Conservation (phyloP, 805 yeast species). For the Ogataea dorogensis region DNA sequence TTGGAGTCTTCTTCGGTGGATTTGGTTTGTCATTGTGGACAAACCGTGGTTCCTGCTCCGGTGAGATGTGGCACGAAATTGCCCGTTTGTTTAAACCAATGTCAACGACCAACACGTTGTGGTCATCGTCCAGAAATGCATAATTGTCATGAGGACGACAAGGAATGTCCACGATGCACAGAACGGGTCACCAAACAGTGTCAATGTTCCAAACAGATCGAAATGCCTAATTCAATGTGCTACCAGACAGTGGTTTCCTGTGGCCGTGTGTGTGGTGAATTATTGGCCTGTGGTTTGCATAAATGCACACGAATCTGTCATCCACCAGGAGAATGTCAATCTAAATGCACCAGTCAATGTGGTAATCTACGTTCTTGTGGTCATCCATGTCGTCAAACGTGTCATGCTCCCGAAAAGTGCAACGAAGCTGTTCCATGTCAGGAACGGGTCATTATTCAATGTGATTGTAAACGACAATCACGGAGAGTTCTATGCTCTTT, state of each 20-base stretch:
- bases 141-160: conserved; percentile 66
- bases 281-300: conserved; percentile 49
- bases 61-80: conserved; percentile 77
- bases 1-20: conserved; percentile 79
- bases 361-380: conserved; percentile 58
- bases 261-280: conserved; percentile 57
- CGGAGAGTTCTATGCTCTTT: conserved; percentile 51
- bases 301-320: conserved; percentile 57
- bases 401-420: conserved; percentile 62
- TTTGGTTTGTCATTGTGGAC: conserved; percentile 76
- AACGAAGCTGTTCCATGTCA: conserved; percentile 52
- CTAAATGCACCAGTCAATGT: conserved; percentile 61
- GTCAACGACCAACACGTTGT: conserved; percentile 56
- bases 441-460: conserved; percentile 47
- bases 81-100: conserved; percentile 64
- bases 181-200: conserved; percentile 31
- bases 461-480: conserved; percentile 63
- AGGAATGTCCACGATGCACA: conserved; percentile 77
- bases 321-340: conserved; percentile 53
- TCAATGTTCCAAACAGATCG: conserved; percentile 30
- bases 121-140: conserved; percentile 74
- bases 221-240: conserved; percentile 64
- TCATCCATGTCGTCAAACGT: conserved; percentile 60
- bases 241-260: conserved; percentile 70
- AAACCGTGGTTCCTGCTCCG: conserved; percentile 75